A percentile compares a stretch with the other conserved stretches of the same genome.
These are phyloP conservation scores for Epithele typhae DNA, from an alignment of 768 basidiomycete species.

Conservation along the genomic window DNA sequence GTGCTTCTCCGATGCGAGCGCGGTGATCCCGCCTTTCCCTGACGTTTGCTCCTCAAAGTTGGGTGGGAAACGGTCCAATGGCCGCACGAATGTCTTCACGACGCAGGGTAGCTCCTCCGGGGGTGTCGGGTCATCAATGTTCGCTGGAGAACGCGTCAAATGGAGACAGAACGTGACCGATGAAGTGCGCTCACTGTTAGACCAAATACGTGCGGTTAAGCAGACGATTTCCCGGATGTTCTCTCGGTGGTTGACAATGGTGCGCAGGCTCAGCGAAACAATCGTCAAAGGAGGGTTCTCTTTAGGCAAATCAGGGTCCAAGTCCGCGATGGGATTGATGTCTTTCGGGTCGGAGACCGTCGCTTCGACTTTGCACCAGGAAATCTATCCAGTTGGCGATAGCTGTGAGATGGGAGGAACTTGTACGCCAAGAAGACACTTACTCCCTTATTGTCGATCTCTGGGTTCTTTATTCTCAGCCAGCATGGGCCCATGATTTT, in stretches of 20 bases:
- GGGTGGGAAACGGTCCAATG: constrained; percentile 81
- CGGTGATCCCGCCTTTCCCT: constrained; percentile 63
- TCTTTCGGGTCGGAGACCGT: constrained; percentile 82
- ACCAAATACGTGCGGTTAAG: constrained; percentile 80
- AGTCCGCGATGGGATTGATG: constrained; percentile 77
- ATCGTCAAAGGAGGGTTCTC: constrained; percentile 88
- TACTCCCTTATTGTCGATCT: constrained; percentile 77
- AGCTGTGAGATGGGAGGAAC: too few relatives aligned
- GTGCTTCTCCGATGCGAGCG: constrained; percentile 79
- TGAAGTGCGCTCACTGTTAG: constrained; percentile 44
- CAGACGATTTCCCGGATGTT: constrained; percentile 95
- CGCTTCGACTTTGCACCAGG: constrained; percentile 96
- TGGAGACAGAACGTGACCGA: too few relatives aligned
- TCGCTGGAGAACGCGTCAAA: constrained; percentile 42
- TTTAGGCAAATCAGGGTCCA: constrained; percentile 62
- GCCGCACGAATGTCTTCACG: constrained; percentile 86
- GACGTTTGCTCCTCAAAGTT: constrained; percentile 70
- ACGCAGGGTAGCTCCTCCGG: constrained; percentile 81
- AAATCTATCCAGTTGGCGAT: constrained; percentile 52
- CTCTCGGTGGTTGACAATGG: constrained; percentile 89
- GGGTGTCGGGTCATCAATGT: constrained; percentile 88
- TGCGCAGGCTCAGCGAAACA: constrained; percentile 83
- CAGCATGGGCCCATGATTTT: constrained; percentile 99
- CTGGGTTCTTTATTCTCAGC: constrained; percentile 78
- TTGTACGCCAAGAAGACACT: constrained; percentile 30